Conservation (phyloP, 2,329 filamentous ascomycete genomes). For the Talaromyces marneffei region DNA sequence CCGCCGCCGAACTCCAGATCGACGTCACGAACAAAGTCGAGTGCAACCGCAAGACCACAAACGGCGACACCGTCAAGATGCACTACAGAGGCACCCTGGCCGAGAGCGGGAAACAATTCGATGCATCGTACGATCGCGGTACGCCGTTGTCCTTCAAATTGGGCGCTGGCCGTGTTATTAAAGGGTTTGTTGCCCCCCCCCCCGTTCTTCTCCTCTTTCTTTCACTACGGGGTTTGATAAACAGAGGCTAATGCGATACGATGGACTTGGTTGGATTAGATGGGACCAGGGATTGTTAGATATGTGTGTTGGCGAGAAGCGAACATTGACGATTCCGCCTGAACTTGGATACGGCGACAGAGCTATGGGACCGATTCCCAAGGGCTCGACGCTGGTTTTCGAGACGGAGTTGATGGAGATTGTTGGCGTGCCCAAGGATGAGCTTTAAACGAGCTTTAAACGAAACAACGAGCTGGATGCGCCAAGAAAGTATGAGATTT, state of each 20-base stretch:
- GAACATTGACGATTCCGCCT: slow-evolving; percentile 83
- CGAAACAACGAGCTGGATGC: too few relatives aligned
- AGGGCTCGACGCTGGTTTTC: slow-evolving; percentile 76
- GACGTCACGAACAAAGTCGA: slow-evolving; percentile 67
- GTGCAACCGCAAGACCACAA: slow-evolving; percentile 70
- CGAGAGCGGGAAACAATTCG: slow-evolving; percentile 70
- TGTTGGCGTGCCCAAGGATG: slow-evolving; percentile 57
- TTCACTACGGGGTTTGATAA: neutral
- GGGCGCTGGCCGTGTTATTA: slow-evolving; percentile 78
- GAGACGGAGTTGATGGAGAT: slow-evolving; percentile 88
- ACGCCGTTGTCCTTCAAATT: slow-evolving; percentile 72
- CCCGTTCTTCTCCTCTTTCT: too few relatives aligned
- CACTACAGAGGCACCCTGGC: slow-evolving; percentile 83
- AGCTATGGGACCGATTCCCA: slow-evolving; percentile 74
- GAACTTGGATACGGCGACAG: slow-evolving; percentile 74
- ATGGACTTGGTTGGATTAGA: too few relatives aligned
- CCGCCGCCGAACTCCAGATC: slow-evolving; percentile 57
- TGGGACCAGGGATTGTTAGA: slow-evolving; percentile 87
- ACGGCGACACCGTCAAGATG: slow-evolving; percentile 74
- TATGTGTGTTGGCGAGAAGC: slow-evolving; percentile 95
- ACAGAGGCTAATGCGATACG: neutral
- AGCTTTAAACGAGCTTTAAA: slow-evolving; percentile 32
- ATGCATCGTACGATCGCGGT: slow-evolving; percentile 73
- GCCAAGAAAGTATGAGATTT: neutral
- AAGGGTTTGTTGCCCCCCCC: slow-evolving; percentile 56